phyloP scores from a whole-genome alignment of 2,329 filamentous ascomycete genomes.

The Monilinia polystroma region DNA sequence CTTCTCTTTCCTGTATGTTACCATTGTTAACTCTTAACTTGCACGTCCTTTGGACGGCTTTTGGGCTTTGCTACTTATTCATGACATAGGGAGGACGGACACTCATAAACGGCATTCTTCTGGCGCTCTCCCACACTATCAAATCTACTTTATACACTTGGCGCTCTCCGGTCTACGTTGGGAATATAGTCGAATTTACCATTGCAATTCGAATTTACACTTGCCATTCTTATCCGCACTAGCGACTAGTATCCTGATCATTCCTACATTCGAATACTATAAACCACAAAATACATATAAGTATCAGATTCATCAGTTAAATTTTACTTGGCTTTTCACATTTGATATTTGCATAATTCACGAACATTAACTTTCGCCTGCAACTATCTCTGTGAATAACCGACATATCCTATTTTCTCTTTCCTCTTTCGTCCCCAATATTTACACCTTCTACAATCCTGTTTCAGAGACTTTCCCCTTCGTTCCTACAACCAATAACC shows the following conservation, averaged over 20 bases:
- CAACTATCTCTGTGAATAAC: slow-evolving; percentile 6
- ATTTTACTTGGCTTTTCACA: not conserved
- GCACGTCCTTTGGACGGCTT: not conserved
- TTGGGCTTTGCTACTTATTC: not conserved
- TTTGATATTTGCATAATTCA: not conserved
- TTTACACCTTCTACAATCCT: not conserved
- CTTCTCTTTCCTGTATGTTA: not conserved
- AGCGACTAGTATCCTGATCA: not conserved
- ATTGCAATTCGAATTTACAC: no score
- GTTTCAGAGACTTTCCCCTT: not conserved
- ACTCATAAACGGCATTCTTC: not conserved
- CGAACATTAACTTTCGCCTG: not conserved
- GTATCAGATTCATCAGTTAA: not conserved
- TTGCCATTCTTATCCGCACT: no score
- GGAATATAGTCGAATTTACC: not conserved
- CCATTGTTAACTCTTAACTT: not conserved
- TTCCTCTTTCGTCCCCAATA: not conserved
- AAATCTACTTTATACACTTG: not conserved
- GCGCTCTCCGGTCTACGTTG: not conserved
- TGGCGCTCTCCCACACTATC: not conserved
- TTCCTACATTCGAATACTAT: not conserved
- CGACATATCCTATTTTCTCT: not conserved
- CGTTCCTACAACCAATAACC: not conserved
- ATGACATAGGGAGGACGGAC: not conserved
- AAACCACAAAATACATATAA: not conserved